Evolutionary conservation across 305 asterid genomes (phyloP).

Genomic region (Fraxinus sp.): DNA sequence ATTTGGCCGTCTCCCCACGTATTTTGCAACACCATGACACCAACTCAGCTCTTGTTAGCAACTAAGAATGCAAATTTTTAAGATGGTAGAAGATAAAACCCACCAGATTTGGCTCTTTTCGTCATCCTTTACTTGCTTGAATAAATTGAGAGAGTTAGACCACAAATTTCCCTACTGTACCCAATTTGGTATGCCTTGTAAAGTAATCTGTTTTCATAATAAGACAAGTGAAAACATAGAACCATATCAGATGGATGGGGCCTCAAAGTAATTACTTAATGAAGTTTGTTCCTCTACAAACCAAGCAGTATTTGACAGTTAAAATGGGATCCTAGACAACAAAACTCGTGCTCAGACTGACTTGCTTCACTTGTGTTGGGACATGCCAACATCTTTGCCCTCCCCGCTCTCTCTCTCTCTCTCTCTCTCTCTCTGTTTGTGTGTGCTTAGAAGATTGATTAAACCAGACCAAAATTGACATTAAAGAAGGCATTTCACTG

Average conservation of each 20-base stretch:
- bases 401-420: constrained; percentile 1
- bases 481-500: constrained; percentile 21
- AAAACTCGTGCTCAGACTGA: constrained; percentile 50
- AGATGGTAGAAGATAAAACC: not conserved
- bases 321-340: constrained; percentile 41
- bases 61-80: not conserved
- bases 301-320: constrained; percentile 44
- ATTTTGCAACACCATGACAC: not conserved
- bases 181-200: not conserved
- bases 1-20: not conserved
- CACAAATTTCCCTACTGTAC: not conserved
- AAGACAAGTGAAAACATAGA: not conserved
- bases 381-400: constrained; percentile 48
- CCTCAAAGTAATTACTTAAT: constrained; percentile 42
- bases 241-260: constrained; percentile 33
- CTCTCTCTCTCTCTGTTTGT: not conserved
- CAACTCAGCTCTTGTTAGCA: not conserved
- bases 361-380: constrained; percentile 63
- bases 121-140: not conserved
- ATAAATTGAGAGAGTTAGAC: not conserved
- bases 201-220: not conserved
- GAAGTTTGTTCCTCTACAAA: constrained; percentile 50
- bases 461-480: not conserved
- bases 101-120: not conserved
- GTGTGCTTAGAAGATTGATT: not conserved